phyloP scores from a whole-genome alignment of 441 rosid genomes.

The Brassica balearica region DNA sequence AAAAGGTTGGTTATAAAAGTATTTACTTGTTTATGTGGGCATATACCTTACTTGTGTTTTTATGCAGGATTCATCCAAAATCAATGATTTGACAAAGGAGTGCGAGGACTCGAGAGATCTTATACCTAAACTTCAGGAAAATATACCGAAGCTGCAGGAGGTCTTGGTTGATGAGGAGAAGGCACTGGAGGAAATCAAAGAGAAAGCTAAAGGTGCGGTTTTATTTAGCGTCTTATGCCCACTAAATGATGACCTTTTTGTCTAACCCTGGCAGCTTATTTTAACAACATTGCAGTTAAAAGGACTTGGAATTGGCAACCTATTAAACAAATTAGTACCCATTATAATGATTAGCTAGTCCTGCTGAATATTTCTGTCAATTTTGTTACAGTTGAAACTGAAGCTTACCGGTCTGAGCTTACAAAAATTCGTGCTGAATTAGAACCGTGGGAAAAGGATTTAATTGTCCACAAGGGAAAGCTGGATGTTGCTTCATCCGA shows the following conservation, averaged over 20 bases:
- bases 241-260: slow-evolving; percentile 6
- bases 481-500: slow-evolving; percentile 89
- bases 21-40: slow-evolving; percentile 34
- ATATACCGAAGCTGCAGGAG: slow-evolving; percentile 76
- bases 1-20: slow-evolving; percentile 60
- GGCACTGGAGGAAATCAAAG: slow-evolving; percentile 72
- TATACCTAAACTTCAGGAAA: slow-evolving; percentile 84
- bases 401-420: slow-evolving; percentile 79
- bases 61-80: slow-evolving; percentile 74
- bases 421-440: slow-evolving; percentile 77
- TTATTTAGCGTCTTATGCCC: slow-evolving; percentile 30
- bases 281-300: slow-evolving; percentile 10
- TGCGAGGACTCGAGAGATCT: slow-evolving; percentile 62
- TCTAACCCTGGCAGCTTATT: slow-evolving; percentile 6
- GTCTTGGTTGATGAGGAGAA: slow-evolving; percentile 75
- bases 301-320: slow-evolving; percentile 28
- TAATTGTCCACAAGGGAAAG: slow-evolving; percentile 89
- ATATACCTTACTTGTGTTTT: slow-evolving; percentile 40
- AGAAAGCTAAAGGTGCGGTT: slow-evolving; percentile 74
- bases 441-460: slow-evolving; percentile 92
- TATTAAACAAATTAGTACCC: slow-evolving; percentile 33
- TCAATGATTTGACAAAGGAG: slow-evolving; percentile 68
- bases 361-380: slow-evolving; percentile 26
- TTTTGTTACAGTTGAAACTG: slow-evolving; percentile 76
- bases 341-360: slow-evolving; percentile 26